Percentiles rank a stretch among this genome's conserved stretches.
Conservation (phyloP, 306 rosid genomes). For the Morella rubra region DNA sequence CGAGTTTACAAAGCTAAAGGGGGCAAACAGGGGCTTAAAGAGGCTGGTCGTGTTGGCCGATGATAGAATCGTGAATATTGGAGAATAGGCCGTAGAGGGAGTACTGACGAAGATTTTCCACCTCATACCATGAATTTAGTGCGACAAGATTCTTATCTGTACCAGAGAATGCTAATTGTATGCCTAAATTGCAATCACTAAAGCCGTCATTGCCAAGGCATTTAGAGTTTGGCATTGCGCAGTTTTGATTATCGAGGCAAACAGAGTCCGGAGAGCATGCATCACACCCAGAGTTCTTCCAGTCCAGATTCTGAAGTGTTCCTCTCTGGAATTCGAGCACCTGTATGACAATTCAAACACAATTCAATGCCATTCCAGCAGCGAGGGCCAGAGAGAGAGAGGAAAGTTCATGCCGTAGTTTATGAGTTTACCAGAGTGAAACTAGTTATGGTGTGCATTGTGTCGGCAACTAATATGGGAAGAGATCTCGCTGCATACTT, state of each 20-base stretch:
- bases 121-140: conserved; percentile 89
- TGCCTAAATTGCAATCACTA: conserved; percentile 56
- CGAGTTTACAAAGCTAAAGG: too few relatives aligned
- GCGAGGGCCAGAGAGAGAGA: neutral
- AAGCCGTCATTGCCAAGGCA: conserved; percentile 54
- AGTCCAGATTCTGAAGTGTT: conserved; percentile 66
- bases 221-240: conserved; percentile 62
- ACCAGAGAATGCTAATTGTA: conserved; percentile 83
- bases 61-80: conserved; percentile 45
- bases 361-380: conserved; percentile 7
- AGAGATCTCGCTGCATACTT: conserved; percentile 93
- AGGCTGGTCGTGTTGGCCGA: conserved; percentile 24
- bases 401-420: neutral
- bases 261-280: conserved; percentile 46
- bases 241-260: conserved; percentile 66
- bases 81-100: conserved; percentile 65
- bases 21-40: neutral
- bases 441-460: conserved; percentile 56
- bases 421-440: conserved; percentile 68
- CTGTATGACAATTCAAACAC: conserved; percentile 37
- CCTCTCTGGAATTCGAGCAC: conserved; percentile 77
- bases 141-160: conserved; percentile 74
- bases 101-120: conserved; percentile 52
- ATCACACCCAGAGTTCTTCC: conserved; percentile 80
- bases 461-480: conserved; percentile 64